Evolutionary conservation across 768 basidiomycete genomes (phyloP).

Genomic region (Phanerochaete sordida): DNA sequence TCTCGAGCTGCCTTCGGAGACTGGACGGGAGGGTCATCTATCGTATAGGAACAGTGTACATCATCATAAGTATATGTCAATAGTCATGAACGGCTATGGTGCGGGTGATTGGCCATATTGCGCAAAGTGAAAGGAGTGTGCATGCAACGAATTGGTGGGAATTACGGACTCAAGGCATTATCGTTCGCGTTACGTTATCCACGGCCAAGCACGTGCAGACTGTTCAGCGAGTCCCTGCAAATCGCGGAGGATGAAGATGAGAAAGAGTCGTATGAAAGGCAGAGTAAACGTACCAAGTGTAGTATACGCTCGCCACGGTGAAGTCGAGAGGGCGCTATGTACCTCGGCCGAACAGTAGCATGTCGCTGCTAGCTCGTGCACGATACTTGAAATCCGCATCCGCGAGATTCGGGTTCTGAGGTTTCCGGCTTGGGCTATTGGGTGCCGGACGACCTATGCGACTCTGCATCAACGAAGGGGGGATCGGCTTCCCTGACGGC

Average conservation of each 20-base stretch:
- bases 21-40: not conserved
- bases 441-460: slow-evolving; percentile 27
- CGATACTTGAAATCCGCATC: slow-evolving; percentile 22
- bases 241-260: not conserved
- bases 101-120: slow-evolving; percentile 11
- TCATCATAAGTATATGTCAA: slow-evolving; percentile 4
- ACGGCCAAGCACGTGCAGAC: slow-evolving; percentile 6
- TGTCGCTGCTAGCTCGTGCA: slow-evolving; percentile 13
- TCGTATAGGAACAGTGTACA: not conserved
- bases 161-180: slow-evolving; percentile 17
- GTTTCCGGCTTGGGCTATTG: slow-evolving; percentile 19
- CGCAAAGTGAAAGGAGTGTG: not conserved
- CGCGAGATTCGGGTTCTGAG: slow-evolving; percentile 1
- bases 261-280: not conserved
- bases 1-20: not conserved
- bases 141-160: slow-evolving; percentile 14
- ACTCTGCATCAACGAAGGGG: slow-evolving; percentile 24
- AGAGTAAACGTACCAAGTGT: not conserved
- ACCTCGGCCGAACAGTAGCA: slow-evolving; percentile 7
- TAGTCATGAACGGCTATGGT: slow-evolving; percentile 18
- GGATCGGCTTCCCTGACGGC: slow-evolving; percentile 19
- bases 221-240: not conserved
- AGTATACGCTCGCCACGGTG: not conserved
- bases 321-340: not conserved
- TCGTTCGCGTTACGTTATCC: slow-evolving; percentile 19